Base-by-base conservation (phyloP, 805 yeast species). In the Candida xyloterini region DNA sequence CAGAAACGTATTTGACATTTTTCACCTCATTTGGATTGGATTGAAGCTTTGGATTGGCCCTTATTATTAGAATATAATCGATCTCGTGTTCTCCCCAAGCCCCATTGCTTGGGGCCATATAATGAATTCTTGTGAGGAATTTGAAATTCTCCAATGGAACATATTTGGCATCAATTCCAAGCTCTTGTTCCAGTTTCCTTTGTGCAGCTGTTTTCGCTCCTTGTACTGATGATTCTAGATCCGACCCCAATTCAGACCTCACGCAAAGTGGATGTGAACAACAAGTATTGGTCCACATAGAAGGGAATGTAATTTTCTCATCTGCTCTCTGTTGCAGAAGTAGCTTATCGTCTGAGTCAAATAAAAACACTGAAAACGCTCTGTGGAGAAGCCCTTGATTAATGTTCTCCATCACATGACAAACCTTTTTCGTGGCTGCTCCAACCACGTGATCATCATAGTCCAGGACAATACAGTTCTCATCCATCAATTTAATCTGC, bases 271-370 rank as follows among this genome's bases (percentile, higher is more conserved):
- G 99, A 62, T 93, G 99, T 1, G 98, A 90, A 63, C 99, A 93
- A 66, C 99, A 93, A 2, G 99, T 93, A 63, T 93, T 93, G 18
- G 99, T 93, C 99, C 99, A 93, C 83, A 90, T 80, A 43, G 79
- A 79, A 1, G 98, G 95, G 65, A 93, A 93, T 1, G 99, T 93
- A 67, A 93, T 93, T 63, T 93, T 93, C 61, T 93, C 98, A 35
- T 81, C 79, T 0, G 99, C 98, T 53, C 99, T 79, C 67, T 91
- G 97, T 67, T 93, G 99, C 51, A 93, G 71, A 43, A 93, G 71
- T 46, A 93, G 73, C 63, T 84, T 74, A 43, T 80, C 79, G 31
- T 85, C 77, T 15, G 76, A 76, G 62, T 89, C 83, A 70, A 93
- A 93, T 39, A 91, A 66, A 55, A 93, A 93, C n/a, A 90, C 96